A percentile compares a stretch with the other conserved stretches of the same genome.
Evolutionary conservation across 2,329 filamentous ascomycete genomes (phyloP).

Genomic region (Colletotrichum echinochloae): DNA sequence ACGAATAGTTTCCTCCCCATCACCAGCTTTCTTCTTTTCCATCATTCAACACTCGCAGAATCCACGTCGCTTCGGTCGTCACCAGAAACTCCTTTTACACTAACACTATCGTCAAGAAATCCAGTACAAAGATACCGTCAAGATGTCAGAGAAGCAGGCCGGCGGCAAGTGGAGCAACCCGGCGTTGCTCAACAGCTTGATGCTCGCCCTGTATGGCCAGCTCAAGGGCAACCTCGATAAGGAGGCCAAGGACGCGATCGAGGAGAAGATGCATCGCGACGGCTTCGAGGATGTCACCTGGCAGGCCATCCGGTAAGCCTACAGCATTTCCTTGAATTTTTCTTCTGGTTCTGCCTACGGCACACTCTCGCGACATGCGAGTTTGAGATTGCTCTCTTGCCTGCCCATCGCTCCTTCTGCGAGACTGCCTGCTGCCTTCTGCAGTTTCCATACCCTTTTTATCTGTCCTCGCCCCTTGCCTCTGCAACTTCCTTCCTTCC

Average conservation of each 20-base stretch:
- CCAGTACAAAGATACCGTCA: not conserved
- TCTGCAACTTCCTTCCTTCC: not conserved
- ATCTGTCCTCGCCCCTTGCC: not conserved
- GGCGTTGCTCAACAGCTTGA: slow-evolving; percentile 50
- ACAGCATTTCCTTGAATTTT: slow-evolving; percentile 17
- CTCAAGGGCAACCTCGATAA: slow-evolving; percentile 47
- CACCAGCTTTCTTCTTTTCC: not conserved
- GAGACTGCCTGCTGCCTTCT: slow-evolving; percentile 1
- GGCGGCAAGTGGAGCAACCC: slow-evolving; percentile 48
- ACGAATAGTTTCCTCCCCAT: not conserved
- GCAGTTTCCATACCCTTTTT: not conserved
- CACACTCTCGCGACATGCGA: not conserved
- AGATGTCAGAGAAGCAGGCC: slow-evolving; percentile 29
- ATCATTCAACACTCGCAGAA: not conserved
- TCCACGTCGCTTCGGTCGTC: not conserved
- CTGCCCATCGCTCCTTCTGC: slow-evolving; percentile 3
- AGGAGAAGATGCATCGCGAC: slow-evolving; percentile 48
- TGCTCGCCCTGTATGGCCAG: slow-evolving; percentile 49
- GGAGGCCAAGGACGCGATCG: slow-evolving; percentile 48
- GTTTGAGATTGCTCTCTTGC: not conserved
- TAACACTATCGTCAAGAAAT: not conserved
- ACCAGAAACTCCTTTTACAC: not conserved
- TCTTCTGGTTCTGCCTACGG: not conserved
- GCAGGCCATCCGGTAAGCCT: slow-evolving; percentile 59
- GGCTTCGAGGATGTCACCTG: slow-evolving; percentile 54